phyloP scores from a whole-genome alignment of 495 filamentous ascomycete species.

The Cenococcum geophilum region DNA sequence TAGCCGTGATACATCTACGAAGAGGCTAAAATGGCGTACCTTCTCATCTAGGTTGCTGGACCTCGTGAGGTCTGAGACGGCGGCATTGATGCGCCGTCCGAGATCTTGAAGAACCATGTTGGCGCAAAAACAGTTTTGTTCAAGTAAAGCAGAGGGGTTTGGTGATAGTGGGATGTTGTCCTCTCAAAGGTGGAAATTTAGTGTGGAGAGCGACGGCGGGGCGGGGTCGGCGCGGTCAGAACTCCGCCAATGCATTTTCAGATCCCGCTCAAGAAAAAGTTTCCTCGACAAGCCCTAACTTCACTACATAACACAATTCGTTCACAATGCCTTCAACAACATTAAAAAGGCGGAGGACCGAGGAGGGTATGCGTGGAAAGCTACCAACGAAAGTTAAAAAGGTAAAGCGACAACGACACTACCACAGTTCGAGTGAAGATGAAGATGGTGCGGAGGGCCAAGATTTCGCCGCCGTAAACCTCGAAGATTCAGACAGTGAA shows the following conservation, averaged over 20 bases:
- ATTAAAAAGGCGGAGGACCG: conserved; percentile 32
- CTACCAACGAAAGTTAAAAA: conserved; percentile 51
- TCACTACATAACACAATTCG: not conserved
- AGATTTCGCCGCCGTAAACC: conserved; percentile 6
- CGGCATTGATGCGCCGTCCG: conserved; percentile 95
- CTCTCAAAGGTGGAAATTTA: not conserved
- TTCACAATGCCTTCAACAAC: conserved; percentile 28
- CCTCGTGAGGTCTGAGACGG: conserved; percentile 87
- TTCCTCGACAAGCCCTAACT: too few species aligned
- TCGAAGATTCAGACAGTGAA: not conserved
- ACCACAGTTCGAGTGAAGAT: conserved; percentile 67
- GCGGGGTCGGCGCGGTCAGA: too few species aligned
- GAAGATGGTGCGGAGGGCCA: conserved; percentile 40
- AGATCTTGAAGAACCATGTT: conserved; percentile 98
- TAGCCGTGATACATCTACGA: conserved; percentile 4
- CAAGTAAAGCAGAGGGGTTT: not conserved
- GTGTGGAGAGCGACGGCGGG: not conserved
- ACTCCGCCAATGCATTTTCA: too few species aligned
- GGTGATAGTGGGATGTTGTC: conserved; percentile 2
- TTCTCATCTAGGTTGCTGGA: conserved; percentile 94
- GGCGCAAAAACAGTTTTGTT: conserved; percentile 4
- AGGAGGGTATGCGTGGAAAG: conserved; percentile 32
- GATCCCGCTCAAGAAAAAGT: too few species aligned
- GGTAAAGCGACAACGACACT: conserved; percentile 61
- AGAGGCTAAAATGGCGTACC: conserved; percentile 43